phyloP scores from a whole-genome alignment of 2,329 filamentous ascomycete genomes.

The Thelonectria discophora region DNA sequence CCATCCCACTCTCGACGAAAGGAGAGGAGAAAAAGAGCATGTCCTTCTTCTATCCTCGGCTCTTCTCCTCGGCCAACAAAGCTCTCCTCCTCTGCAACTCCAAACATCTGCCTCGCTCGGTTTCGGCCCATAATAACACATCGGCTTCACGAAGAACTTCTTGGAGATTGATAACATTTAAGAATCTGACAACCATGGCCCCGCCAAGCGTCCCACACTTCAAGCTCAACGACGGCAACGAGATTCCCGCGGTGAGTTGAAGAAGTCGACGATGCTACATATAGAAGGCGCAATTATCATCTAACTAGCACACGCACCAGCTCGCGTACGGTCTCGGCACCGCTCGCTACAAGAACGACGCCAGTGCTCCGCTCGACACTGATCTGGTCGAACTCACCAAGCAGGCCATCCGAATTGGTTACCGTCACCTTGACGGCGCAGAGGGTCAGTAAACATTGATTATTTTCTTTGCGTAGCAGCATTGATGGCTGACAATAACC shows the following conservation, averaged over 20 bases:
- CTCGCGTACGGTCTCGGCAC: constrained; percentile 78
- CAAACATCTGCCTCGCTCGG: neutral
- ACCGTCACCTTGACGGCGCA: constrained; percentile 77
- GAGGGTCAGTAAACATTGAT: constrained; percentile 59
- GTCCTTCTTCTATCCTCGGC: neutral
- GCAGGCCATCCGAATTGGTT: constrained; percentile 74
- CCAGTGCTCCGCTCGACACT: constrained; percentile 62
- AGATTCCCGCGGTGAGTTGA: constrained; percentile 71
- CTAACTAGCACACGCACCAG: constrained; percentile 49
- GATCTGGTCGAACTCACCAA: constrained; percentile 60
- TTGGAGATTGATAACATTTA: neutral
- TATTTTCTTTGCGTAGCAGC: no score
- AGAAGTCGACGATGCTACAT: neutral
- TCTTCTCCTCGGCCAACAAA: neutral
- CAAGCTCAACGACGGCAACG: constrained; percentile 77
- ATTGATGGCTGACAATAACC: constrained; percentile 1
- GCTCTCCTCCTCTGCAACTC: neutral
- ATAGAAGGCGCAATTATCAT: neutral
- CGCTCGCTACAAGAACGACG: constrained; percentile 65
- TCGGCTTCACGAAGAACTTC: neutral
- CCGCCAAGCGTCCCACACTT: constrained; percentile 60
- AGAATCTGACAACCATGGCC: constrained; percentile 21
- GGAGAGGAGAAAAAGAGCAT: neutral
- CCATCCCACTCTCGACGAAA: constrained; percentile 14
- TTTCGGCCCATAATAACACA: neutral